Evolutionary conservation across 2,329 filamentous ascomycete genomes (phyloP).

Genomic region (Botrytis fabae): DNA sequence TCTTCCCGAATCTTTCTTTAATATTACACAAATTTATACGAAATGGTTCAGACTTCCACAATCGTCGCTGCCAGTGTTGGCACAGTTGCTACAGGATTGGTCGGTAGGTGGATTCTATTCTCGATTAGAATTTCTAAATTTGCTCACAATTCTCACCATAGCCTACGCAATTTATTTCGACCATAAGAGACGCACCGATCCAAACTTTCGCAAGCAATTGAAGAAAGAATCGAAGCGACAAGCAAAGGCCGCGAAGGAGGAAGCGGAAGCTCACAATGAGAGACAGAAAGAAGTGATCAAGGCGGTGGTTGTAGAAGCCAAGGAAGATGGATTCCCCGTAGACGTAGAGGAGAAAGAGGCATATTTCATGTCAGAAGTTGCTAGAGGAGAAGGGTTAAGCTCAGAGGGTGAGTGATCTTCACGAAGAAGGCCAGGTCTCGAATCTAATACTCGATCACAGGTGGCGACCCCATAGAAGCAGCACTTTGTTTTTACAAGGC

Average conservation of each 20-base stretch:
- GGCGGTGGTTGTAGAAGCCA: conserved; percentile 73
- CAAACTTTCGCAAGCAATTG: conserved; percentile 65
- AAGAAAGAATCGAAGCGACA: conserved; percentile 76
- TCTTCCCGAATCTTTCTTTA: conserved; percentile 8
- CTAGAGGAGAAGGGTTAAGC: conserved; percentile 80
- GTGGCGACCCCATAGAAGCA: conserved; percentile 72
- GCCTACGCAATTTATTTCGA: conserved; percentile 70
- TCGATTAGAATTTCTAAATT: neutral
- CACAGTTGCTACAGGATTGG: conserved; percentile 58
- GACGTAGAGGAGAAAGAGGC: conserved; percentile 91
- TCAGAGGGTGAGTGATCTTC: conserved; percentile 65
- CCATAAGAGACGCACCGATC: conserved; percentile 61
- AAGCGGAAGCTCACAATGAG: conserved; percentile 63
- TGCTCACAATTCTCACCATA: conserved; percentile 40
- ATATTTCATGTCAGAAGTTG: conserved; percentile 96
- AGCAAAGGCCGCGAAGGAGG: conserved; percentile 70
- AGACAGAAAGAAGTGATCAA: conserved; percentile 74
- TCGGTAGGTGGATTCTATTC: conserved; percentile 49
- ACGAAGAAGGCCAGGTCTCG: neutral
- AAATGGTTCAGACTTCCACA: conserved; percentile 53
- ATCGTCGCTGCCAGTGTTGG: conserved; percentile 62
- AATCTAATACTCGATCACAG: conserved; percentile 44
- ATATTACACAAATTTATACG: conserved; percentile 26
- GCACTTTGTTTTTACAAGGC: conserved; percentile 97
- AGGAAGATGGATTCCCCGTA: conserved; percentile 86